phyloP scores from a whole-genome alignment of 768 basidiomycete genomes.

The Rhodotorula graminis region DNA sequence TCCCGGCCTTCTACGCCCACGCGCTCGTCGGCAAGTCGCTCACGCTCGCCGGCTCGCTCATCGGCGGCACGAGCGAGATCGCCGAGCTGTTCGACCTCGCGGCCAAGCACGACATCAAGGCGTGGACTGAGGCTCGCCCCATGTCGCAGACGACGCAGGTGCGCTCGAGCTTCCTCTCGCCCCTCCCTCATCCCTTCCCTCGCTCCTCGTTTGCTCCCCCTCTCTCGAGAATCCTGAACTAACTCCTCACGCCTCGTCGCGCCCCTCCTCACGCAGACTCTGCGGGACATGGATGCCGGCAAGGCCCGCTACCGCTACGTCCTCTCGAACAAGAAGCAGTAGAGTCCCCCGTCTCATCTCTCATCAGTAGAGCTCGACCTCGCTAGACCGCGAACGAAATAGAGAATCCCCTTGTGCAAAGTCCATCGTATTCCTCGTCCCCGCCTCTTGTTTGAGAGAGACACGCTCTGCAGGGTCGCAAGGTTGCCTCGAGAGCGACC shows the following conservation, averaged over 20 bases:
- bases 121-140: slow-evolving; percentile 46
- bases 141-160: slow-evolving; percentile 20
- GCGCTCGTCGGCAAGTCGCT: slow-evolving; percentile 43
- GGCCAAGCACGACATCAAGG: slow-evolving; percentile 52
- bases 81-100: slow-evolving; percentile 58
- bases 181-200: too few relatives aligned
- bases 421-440: too few relatives aligned
- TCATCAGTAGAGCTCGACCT: too few relatives aligned
- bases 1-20: slow-evolving; percentile 23
- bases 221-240: too few relatives aligned
- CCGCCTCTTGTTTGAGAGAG: too few relatives aligned
- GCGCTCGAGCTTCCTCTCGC: neutral
- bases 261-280: slow-evolving; percentile 13
- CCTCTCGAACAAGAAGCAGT: slow-evolving; percentile 43
- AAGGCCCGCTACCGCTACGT: slow-evolving; percentile 55
- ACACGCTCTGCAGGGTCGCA: too few relatives aligned
- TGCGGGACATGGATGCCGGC: slow-evolving; percentile 48
- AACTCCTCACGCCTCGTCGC: too few relatives aligned
- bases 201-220: neutral
- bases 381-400: too few relatives aligned
- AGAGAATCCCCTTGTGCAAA: too few relatives aligned
- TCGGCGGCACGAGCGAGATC: slow-evolving; percentile 58
- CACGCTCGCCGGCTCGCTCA: slow-evolving; percentile 46
- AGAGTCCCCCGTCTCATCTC: neutral
- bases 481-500: too few relatives aligned